Base-by-base conservation (phyloP, 352 stramenopile genomes). In the Phytophthora megakarya region DNA sequence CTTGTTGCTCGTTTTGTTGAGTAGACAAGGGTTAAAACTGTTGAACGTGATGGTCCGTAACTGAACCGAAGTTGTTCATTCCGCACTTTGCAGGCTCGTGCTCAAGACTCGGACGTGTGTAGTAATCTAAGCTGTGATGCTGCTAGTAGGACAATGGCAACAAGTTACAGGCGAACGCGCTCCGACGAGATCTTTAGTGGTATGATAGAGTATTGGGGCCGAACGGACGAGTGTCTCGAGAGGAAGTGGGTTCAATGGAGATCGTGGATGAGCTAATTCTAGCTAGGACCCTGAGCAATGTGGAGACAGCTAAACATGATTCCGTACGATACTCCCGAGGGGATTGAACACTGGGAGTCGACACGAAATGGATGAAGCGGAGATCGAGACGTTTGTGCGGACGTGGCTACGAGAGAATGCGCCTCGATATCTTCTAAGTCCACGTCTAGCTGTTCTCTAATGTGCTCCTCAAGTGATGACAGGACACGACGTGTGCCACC, bases 191-290 rank as follows among this genome's bases (percentile, higher is more conserved):
- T 89, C 78, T 21, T 80, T 93, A 45, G 76, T 79, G 49, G 72
- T 93, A 47, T 79, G 49, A 70, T 93, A 47, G 76, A 91, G 68
- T 93, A 93, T 51, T 93, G 85, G 85, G 89, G 58, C 22, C 80
- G 85, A 30, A 89, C 85, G 2, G 85, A 92, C 60, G 81, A 92
- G 62, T 92, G 85, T 62, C 89, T 92, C 46, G 75, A 90, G 53
- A 80, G 83, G 54, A 93, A 93, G 51, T 93, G 82, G 85, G 81
- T 89, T 43, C 85, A 92, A 66, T 93, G 22, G 85, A 93, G 61
- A 70, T 85, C 47, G 84, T 93, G 21, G 73, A 78, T 3, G 70
- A 86, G 15, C 79, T 90, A 54, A 93, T 93, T 46, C 88, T 85
- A 48, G 67, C 69, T 16, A 92, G 81, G 21, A 88, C 80, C 30